These are phyloP conservation scores for Xerocomus brunneocitrinus DNA, from an alignment of 768 basidiomycete species.

Conservation along the genomic window DNA sequence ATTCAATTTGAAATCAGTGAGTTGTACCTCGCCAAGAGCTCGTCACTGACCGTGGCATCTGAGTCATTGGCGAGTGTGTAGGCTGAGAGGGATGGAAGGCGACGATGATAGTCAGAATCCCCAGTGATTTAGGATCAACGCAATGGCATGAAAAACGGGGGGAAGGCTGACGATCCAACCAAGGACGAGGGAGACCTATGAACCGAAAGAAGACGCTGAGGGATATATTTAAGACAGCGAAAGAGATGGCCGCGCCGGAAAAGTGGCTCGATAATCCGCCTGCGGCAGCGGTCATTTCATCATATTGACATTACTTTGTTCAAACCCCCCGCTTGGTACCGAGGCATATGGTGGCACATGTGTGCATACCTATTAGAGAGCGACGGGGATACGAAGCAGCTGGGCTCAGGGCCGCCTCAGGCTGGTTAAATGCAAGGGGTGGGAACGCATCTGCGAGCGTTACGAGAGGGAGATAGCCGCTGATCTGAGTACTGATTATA, in stretches of 20 bases:
- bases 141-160: conserved; percentile 12
- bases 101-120: conserved; percentile 2
- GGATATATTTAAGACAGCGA: conserved; percentile 18
- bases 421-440: conserved; percentile 8
- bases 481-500: conserved; percentile 10
- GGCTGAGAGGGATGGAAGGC: not conserved
- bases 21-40: not conserved
- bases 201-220: conserved; percentile 3
- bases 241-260: conserved; percentile 8
- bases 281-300: conserved; percentile 9
- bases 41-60: conserved; percentile 6
- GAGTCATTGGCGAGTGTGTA: conserved; percentile 10
- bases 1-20: not conserved
- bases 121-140: conserved; percentile 8
- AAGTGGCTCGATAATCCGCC: conserved; percentile 8
- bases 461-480: conserved; percentile 18
- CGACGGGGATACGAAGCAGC: conserved; percentile 7
- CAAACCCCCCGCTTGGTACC: conserved; percentile 16
- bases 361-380: conserved; percentile 16
- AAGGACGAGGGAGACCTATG: conserved; percentile 1
- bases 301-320: conserved; percentile 9
- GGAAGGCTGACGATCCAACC: not conserved
- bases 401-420: no score
- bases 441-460: conserved; percentile 14
- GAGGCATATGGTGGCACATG: conserved; percentile 16